Percentiles rank a stretch among this genome's conserved stretches.
These are phyloP conservation scores for Hanseniaspora sp. DNA, from an alignment of 1,139 yeast genomes.

Conservation along the genomic window DNA sequence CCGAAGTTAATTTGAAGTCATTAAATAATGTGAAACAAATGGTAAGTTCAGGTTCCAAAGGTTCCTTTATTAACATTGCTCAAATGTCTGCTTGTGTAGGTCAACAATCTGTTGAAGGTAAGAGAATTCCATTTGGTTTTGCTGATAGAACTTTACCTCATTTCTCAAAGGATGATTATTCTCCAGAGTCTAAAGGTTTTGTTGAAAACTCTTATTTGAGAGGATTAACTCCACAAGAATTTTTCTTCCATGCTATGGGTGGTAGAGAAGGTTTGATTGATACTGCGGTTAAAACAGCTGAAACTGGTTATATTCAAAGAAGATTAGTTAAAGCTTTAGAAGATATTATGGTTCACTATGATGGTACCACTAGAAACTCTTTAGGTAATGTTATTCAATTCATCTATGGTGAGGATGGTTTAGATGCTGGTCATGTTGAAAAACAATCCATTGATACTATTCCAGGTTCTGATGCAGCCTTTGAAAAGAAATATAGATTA, in stretches of 20 bases:
- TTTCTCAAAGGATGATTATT: constrained; percentile 94
- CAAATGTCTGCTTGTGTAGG: constrained; percentile 99
- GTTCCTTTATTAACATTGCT: constrained; percentile 95
- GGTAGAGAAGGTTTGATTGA: constrained; percentile 99
- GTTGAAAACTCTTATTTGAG: constrained; percentile 94
- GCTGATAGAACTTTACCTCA: constrained; percentile 94
- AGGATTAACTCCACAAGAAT: constrained; percentile 97
- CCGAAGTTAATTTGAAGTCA: constrained; percentile 90
- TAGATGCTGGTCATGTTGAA: constrained; percentile 96
- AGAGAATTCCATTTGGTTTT: constrained; percentile 96
- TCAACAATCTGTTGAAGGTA: constrained; percentile 98
- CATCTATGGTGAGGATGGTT: constrained; percentile 97
- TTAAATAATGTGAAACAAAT: constrained; percentile 93
- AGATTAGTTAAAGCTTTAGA: constrained; percentile 96
- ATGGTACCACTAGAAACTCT: constrained; percentile 96
- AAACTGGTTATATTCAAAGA: constrained; percentile 98
- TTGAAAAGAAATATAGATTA: constrained; percentile 74
- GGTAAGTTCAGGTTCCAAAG: constrained; percentile 99
- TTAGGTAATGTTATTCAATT: constrained; percentile 93
- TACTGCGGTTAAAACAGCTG: constrained; percentile 98
- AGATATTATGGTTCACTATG: constrained; percentile 97
- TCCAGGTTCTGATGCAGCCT: constrained; percentile 78
- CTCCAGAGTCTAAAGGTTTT: constrained; percentile 96
- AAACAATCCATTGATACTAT: constrained; percentile 93
- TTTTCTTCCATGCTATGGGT: constrained; percentile 99